These are phyloP conservation scores for Lepiota subincarnata DNA, from an alignment of 768 basidiomycete genomes.

Conservation along the genomic window DNA sequence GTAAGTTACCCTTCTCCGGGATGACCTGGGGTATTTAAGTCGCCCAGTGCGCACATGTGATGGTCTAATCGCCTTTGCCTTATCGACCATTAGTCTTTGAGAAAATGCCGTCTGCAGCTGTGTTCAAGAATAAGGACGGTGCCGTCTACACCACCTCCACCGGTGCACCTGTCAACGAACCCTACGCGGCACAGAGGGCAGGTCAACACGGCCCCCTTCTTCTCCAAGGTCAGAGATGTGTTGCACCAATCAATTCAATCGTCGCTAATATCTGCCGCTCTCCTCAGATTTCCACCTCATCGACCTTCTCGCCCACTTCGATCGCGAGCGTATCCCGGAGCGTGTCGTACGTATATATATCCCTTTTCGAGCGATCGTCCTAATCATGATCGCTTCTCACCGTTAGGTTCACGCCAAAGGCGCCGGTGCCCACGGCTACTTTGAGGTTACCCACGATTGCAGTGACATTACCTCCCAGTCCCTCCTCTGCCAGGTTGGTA, in stretches of 20 bases:
- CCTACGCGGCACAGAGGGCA: slow-evolving; percentile 75
- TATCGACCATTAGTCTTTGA: slow-evolving; percentile 12
- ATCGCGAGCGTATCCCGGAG: slow-evolving; percentile 94
- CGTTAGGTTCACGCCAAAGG: slow-evolving; percentile 86
- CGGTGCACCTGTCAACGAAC: slow-evolving; percentile 71
- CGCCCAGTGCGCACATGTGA: not conserved
- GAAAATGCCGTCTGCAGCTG: slow-evolving; percentile 63
- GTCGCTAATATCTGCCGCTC: slow-evolving; percentile 13
- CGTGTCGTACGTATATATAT: slow-evolving; percentile 59
- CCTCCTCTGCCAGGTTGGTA: slow-evolving; percentile 61
- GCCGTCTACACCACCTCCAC: slow-evolving; percentile 82
- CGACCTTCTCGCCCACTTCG: slow-evolving; percentile 88
- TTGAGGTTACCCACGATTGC: slow-evolving; percentile 84
- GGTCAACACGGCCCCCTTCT: slow-evolving; percentile 80
- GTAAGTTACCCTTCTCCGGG: no score
- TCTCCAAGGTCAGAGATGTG: slow-evolving; percentile 61
- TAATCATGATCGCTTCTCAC: slow-evolving; percentile 25
- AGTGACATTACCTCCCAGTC: slow-evolving; percentile 74
- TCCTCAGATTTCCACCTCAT: slow-evolving; percentile 81
- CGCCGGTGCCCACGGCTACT: slow-evolving; percentile 90
- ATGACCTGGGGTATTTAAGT: slow-evolving; percentile 2
- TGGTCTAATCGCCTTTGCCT: slow-evolving; percentile 12
- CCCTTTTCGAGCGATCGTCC: not conserved
- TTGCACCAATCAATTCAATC: not conserved
- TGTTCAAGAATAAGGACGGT: slow-evolving; percentile 48